Base-by-base conservation (phyloP, 345 rosid genomes). In the Corchorus olitorius region DNA sequence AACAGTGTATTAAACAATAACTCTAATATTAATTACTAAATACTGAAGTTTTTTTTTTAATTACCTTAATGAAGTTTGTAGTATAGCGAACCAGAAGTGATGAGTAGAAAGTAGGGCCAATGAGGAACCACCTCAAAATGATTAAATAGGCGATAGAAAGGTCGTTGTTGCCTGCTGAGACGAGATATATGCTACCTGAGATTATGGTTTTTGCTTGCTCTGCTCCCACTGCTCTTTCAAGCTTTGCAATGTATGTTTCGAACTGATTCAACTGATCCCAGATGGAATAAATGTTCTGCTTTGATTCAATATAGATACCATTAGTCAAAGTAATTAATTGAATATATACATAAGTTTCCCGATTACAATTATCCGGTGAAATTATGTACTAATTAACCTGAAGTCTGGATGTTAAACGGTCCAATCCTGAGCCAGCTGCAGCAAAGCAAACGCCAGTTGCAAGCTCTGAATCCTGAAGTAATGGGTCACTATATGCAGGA, bases 351-450 rank as follows among this genome's bases (percentile, higher is more conserved):
- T n/a, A 11, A 63, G 34, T 33, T 16, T 63, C 19, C 11, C 10
- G 27, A 59, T 4, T 22, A 20, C 13, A 56, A 27, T 10, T 9
- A n/a, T 59, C 17, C 12, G 19, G 10, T 17, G 15, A 34, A 65
- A 41, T 4, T 37, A 60, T 3, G 43, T 39, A n/a, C 27, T 41
- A 8, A 27, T 27, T 11, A 39, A 78, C 81, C 85, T 74, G 80
- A 12, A 72, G 2, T 16, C 27, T 33, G 13, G 76, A 50, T 4
- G 85, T 83, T 8, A 58, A 37, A 33, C 60, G 53, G 45, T 87
- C 89, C 27, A 82, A 59, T 11, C 86, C 89, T 22, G 83, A 79
- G 56, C 86, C 85, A 10, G 79, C 84, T 0, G 87, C 84, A 46
- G 85, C 86, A n/a, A 87, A 84, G 77, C 80, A 72, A 5, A 83